Conservation (phyloP, 2,329 filamentous ascomycete species). For the Penicillium sp. region DNA sequence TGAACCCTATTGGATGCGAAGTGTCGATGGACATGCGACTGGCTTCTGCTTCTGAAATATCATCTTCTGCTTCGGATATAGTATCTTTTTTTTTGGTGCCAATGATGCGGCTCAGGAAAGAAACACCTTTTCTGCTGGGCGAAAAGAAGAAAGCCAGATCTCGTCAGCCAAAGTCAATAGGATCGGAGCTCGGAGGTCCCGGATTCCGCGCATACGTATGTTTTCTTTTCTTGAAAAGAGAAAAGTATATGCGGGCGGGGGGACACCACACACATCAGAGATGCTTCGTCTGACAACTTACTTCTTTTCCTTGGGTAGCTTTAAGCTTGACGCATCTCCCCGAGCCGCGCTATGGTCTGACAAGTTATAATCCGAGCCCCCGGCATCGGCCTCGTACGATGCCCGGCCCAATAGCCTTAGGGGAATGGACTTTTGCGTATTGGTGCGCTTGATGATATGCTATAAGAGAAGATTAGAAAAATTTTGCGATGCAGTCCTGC, state of each 20-base stretch:
- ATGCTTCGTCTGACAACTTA: constrained; percentile 43
- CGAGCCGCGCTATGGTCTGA: constrained; percentile 32
- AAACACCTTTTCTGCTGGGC: constrained; percentile 72
- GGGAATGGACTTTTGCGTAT: constrained; percentile 61
- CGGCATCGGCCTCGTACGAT: constrained; percentile 44
- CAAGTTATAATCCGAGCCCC: constrained; percentile 34
- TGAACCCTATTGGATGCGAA: constrained; percentile 76
- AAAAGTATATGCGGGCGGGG: background rate
- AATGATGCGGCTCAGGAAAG: constrained; percentile 86
- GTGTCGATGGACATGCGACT: constrained; percentile 77
- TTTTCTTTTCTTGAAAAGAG: background rate
- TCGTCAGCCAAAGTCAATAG: constrained; percentile 10
- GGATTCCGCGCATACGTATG: background rate
- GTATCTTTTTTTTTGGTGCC: constrained; percentile 71
- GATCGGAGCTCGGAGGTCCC: background rate
- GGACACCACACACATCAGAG: background rate
- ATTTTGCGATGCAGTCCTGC: background rate
- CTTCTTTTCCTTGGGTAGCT: constrained; percentile 63
- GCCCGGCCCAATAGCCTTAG: constrained; percentile 41
- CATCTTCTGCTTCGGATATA: constrained; percentile 50
- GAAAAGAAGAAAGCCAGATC: constrained; percentile 4
- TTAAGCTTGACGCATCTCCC: constrained; percentile 35
- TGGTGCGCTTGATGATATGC: constrained; percentile 68
- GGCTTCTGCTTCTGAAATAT: constrained; percentile 70
- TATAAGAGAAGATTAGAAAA: constrained; percentile 25